phyloP scores from a whole-genome alignment of 768 basidiomycete species.

The Rhodotorula graminis region DNA sequence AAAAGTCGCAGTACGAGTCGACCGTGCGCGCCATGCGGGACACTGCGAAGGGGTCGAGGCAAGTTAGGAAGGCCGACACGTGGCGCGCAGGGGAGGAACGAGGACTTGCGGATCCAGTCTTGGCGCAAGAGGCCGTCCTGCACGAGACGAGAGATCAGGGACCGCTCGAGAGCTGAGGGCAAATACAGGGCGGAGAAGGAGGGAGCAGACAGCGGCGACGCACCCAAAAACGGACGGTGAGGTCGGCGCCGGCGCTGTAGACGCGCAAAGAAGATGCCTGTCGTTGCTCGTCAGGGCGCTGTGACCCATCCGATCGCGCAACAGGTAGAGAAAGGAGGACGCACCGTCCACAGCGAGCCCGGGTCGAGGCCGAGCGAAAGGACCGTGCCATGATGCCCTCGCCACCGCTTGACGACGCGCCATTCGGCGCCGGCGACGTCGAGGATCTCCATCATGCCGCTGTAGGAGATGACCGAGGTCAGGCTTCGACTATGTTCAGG shows the following conservation, averaged over 20 bases:
- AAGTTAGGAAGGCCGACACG: background rate
- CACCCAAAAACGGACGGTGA: conserved; percentile 75
- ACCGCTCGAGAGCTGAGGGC: no score
- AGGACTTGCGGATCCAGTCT: conserved; percentile 20
- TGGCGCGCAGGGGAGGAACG: no score
- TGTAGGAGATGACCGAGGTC: conserved; percentile 45
- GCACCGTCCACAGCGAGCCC: conserved; percentile 61
- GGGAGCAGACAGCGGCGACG: background rate
- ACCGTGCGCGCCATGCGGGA: conserved; percentile 62
- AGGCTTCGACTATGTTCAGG: no score
- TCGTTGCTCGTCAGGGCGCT: conserved; percentile 34
- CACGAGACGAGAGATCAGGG: background rate
- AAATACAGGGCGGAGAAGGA: background rate
- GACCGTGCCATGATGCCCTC: conserved; percentile 62
- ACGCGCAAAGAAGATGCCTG: conserved; percentile 56
- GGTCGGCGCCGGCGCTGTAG: conserved; percentile 68
- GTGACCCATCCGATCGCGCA: background rate
- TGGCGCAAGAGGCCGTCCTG: conserved; percentile 26
- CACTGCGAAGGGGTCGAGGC: background rate
- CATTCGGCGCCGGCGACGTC: conserved; percentile 58
- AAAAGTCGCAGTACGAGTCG: conserved; percentile 71
- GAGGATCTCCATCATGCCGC: conserved; percentile 74
- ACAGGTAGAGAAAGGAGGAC: background rate
- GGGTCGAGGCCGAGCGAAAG: conserved; percentile 67
- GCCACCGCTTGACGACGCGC: conserved; percentile 81